Conservation (phyloP, 257 asterid genomes). For the Plectranthus barbatus region DNA sequence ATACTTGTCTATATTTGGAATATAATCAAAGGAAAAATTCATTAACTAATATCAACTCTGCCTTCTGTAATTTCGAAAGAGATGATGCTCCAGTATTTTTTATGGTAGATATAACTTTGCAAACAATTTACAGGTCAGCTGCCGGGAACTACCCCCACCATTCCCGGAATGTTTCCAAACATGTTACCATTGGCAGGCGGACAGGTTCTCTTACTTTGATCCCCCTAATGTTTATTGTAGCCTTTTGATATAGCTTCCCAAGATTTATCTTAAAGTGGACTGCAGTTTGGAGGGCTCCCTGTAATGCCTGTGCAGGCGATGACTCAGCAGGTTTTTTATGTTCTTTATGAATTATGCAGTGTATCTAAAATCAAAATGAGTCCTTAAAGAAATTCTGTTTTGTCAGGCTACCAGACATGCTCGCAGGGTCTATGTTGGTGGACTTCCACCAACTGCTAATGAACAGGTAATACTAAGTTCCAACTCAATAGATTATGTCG, state of each 20-base stretch:
- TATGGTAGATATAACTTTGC: conserved; percentile 20
- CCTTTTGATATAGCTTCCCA: conserved; percentile 12
- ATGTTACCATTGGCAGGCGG: conserved; percentile 68
- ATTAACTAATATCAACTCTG: background rate
- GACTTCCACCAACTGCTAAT: conserved; percentile 92
- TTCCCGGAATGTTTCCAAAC: conserved; percentile 81
- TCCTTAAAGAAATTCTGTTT: conserved; percentile 17
- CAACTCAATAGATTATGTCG: background rate
- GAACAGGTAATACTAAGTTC: conserved; percentile 56
- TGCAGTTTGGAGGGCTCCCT: conserved; percentile 71
- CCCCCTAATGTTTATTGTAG: background rate
- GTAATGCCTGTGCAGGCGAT: conserved; percentile 88
- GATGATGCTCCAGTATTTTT: conserved; percentile 11
- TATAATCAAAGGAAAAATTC: background rate
- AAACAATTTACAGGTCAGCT: conserved; percentile 64
- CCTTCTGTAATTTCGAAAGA: conserved; percentile 7
- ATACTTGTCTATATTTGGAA: conserved; percentile 13
- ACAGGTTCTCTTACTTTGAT: conserved; percentile 40
- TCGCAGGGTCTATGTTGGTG: conserved; percentile 96
- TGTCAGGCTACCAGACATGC: conserved; percentile 95
- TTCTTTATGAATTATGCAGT: background rate
- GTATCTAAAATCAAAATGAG: background rate
- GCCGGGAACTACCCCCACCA: conserved; percentile 50
- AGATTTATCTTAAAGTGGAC: conserved; percentile 5
- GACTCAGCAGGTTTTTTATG: conserved; percentile 87